Evolutionary conservation across 768 basidiomycete species (phyloP), one percentile per base, ranked within the genome.

Genomic region (Rhodocollybia butyracea): DNA sequence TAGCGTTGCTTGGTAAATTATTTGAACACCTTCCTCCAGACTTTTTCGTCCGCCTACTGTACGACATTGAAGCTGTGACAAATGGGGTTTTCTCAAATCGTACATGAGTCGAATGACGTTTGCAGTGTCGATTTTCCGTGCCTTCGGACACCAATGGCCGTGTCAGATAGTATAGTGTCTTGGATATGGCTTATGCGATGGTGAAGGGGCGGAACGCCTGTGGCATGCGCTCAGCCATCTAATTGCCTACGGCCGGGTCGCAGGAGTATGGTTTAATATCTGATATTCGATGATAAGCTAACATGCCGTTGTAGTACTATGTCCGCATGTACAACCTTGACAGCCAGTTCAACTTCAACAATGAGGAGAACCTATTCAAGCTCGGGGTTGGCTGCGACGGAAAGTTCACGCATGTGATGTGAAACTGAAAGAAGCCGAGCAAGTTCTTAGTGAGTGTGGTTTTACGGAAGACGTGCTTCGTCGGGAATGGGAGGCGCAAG

Each of bases 111-210:
- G 63, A 7, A 50, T 75, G 5, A n/a, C 41, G 0, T 73, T 68
- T 51, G 66, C 58, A 3, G 63, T 68, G 0, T 66, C 69, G 0
- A 66, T 73, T 1, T 72, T 76, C 57, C 74, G 76, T 63, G 71
- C 70, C 0, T 76, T 69, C 55, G 70, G 73, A 1, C 75, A 76
- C 51, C 65, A 70, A 31, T 74, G 74, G 73, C 59, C 69, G 3
- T 74, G 72, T 50, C 71, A 73, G 39, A 17, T 72, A 1, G 56
- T 69, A 4, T 75, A 67, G 38, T 51, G 34, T 29, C 38, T 53
- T 19, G 65, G 63, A 12, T 62, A 66, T 40, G 63, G 68, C 0
- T 47, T 65, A 5, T 54, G 59, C 7, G 66, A 69, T 36, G 68
- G 68, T 26, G 66, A 69, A 41, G 67, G 68, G 7, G 58, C 61